Conservation (phyloP, 2,329 filamentous ascomycete genomes). For the Neurospora crassa region DNA sequence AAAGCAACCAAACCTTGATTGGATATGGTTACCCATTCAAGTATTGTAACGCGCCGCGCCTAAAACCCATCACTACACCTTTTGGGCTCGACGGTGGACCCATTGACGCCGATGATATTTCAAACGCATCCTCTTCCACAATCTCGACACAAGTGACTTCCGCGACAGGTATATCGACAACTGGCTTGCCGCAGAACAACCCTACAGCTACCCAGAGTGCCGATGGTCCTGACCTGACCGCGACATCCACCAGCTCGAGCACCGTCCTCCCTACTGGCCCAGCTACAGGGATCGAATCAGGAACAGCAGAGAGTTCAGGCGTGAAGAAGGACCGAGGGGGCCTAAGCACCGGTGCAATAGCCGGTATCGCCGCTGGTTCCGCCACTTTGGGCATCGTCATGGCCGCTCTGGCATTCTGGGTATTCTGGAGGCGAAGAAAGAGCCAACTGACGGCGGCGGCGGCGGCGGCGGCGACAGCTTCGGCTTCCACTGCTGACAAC, state of each 20-base stretch:
- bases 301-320: not conserved
- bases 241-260: too few species aligned
- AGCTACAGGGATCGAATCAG: not conserved
- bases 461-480: not conserved
- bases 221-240: too few species aligned
- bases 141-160: not conserved
- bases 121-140: too few species aligned
- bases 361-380: not conserved
- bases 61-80: too few species aligned
- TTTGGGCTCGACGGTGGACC: too few species aligned
- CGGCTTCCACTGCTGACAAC: not conserved
- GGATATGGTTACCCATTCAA: too few species aligned
- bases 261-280: not conserved
- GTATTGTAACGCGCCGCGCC: too few species aligned
- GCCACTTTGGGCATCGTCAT: not conserved
- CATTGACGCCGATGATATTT: too few species aligned
- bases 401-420: not conserved
- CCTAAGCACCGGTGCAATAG: not conserved
- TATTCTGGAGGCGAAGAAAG: not conserved
- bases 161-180: not conserved
- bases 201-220: too few species aligned
- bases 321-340: not conserved
- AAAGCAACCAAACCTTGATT: too few species aligned
- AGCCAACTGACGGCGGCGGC: not conserved
- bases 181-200: not conserved